A percentile compares a stretch with the other conserved stretches of the same genome.
Evolutionary conservation across 177 flowering plant species (phyloP).

Genomic region (Vitis hybrid): DNA sequence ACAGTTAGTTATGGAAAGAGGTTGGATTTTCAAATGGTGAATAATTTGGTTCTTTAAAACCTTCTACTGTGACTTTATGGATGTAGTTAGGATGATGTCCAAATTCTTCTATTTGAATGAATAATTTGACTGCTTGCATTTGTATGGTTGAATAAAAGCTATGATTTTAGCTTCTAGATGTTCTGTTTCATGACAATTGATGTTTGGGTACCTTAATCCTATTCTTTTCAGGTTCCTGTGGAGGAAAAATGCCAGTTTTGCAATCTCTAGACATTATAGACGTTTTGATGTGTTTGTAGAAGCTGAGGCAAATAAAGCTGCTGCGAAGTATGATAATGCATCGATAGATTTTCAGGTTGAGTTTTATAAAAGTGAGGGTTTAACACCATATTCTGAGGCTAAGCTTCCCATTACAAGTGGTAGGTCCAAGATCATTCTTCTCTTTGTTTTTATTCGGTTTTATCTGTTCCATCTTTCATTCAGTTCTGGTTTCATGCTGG

Average conservation of each 20-base stretch:
- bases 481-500: constrained; percentile 1
- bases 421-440: constrained; percentile 14
- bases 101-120: no score
- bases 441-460: neutral
- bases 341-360: constrained; percentile 47
- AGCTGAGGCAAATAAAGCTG: constrained; percentile 56
- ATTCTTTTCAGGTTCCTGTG: constrained; percentile 39
- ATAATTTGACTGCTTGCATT: neutral
- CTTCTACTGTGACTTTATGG: no score
- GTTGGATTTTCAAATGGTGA: no score
- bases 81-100: no score
- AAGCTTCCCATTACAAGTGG: constrained; percentile 49
- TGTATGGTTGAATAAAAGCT: neutral
- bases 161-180: neutral
- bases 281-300: constrained; percentile 46
- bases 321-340: constrained; percentile 45
- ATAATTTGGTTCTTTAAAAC: no score
- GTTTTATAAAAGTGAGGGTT: constrained; percentile 45
- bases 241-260: constrained; percentile 50
- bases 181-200: neutral
- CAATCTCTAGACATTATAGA: constrained; percentile 48
- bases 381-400: constrained; percentile 42
- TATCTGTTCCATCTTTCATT: neutral
- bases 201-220: neutral
- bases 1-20: no score